These are phyloP conservation scores for Hypholoma fasciculare DNA, from an alignment of 768 basidiomycete genomes.

Conservation along the genomic window DNA sequence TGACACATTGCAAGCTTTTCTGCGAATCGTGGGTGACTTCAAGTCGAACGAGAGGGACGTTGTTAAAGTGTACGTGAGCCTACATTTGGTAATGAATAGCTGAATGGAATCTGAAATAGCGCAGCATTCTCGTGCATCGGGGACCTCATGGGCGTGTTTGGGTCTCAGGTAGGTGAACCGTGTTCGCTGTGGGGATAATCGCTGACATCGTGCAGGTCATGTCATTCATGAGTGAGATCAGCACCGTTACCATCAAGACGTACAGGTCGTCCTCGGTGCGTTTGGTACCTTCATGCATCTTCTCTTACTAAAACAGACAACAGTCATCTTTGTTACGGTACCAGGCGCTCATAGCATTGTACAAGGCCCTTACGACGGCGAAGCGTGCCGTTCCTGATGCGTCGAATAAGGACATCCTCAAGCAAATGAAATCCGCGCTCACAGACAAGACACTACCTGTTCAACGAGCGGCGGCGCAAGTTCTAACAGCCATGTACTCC, in stretches of 20 bases:
- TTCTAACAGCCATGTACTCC: slow-evolving; percentile 56
- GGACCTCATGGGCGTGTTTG: slow-evolving; percentile 83
- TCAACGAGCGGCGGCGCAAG: slow-evolving; percentile 79
- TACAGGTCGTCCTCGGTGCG: slow-evolving; percentile 74
- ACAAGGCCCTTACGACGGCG: slow-evolving; percentile 78
- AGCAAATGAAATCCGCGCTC: slow-evolving; percentile 74
- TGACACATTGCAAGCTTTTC: slow-evolving; percentile 78
- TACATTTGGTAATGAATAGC: background rate
- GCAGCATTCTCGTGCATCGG: slow-evolving; percentile 87
- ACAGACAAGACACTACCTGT: slow-evolving; percentile 83
- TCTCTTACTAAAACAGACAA: background rate
- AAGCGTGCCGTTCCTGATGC: slow-evolving; percentile 85
- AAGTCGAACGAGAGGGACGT: slow-evolving; percentile 66
- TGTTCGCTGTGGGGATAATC: background rate
- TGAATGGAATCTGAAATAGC: slow-evolving; percentile 35
- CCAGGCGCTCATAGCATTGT: slow-evolving; percentile 74
- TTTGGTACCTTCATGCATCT: slow-evolving; percentile 5
- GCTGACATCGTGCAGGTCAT: slow-evolving; percentile 63
- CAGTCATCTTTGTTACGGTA: slow-evolving; percentile 83
- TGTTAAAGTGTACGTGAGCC: slow-evolving; percentile 59
- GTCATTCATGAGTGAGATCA: slow-evolving; percentile 92
- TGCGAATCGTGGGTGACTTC: slow-evolving; percentile 73
- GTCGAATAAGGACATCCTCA: slow-evolving; percentile 76
- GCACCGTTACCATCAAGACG: slow-evolving; percentile 62
- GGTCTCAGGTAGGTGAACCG: slow-evolving; percentile 65